Conservation (phyloP, 2,329 filamentous ascomycete genomes). For the Fusarium albidum region DNA sequence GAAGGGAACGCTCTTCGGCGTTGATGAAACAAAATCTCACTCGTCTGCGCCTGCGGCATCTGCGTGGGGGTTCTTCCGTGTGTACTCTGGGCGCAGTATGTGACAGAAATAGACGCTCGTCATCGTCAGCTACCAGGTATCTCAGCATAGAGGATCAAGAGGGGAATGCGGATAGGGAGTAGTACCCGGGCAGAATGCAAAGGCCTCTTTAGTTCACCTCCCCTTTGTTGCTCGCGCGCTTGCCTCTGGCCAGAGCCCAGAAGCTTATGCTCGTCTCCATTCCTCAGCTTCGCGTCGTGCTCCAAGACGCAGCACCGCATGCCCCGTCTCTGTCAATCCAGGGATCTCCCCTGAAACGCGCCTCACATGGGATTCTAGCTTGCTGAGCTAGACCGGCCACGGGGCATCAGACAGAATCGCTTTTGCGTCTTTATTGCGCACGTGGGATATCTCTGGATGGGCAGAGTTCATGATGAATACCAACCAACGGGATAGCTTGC, state of each 20-base stretch:
- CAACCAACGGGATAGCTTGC: slow-evolving; percentile 26
- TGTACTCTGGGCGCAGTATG: not conserved
- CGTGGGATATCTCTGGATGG: too few relatives aligned
- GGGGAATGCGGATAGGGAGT: slow-evolving; percentile 33
- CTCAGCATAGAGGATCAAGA: not conserved
- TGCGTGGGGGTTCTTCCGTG: slow-evolving; percentile 17
- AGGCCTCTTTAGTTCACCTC: not conserved
- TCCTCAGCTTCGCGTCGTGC: slow-evolving; percentile 35
- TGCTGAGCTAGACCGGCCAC: slow-evolving; percentile 26
- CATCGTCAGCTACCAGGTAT: too few relatives aligned
- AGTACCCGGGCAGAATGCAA: too few relatives aligned
- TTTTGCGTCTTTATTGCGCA: slow-evolving; percentile 14
- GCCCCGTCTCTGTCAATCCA: slow-evolving; percentile 24
- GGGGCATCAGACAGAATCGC: slow-evolving; percentile 21
- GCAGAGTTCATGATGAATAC: slow-evolving; percentile 28
- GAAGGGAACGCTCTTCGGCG: slow-evolving; percentile 15
- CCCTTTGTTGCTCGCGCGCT: slow-evolving; percentile 1
- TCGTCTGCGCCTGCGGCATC: slow-evolving; percentile 9
- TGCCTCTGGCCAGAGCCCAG: not conserved
- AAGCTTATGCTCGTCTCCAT: slow-evolving; percentile 27
- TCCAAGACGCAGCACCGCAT: slow-evolving; percentile 7
- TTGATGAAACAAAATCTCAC: slow-evolving; percentile 28
- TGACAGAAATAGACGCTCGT: too few relatives aligned
- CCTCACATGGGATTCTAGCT: slow-evolving; percentile 35
- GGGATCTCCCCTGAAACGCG: slow-evolving; percentile 40